phyloP scores from a whole-genome alignment of 805 yeast genomes.

The Candida maris region DNA sequence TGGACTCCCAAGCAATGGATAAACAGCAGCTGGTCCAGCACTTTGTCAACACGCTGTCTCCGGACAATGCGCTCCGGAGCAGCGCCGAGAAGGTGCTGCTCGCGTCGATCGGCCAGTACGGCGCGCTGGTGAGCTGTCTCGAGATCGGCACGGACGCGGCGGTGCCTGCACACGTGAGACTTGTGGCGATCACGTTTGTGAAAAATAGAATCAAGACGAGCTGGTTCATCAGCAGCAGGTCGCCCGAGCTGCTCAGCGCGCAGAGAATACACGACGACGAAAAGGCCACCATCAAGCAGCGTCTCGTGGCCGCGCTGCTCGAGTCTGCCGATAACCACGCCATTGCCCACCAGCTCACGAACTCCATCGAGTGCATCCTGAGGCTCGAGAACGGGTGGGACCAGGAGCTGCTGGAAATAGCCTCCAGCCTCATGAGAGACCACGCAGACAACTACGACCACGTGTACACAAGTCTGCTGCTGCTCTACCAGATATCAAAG shows the following conservation, averaged over 20 bases:
- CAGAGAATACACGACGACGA: conserved; percentile 45
- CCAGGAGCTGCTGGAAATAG: conserved; percentile 45
- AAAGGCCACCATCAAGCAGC: conserved; percentile 59
- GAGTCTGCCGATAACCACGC: conserved; percentile 37
- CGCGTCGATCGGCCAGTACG: conserved; percentile 40
- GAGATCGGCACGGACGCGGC: conserved; percentile 38
- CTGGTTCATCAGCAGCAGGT: conserved; percentile 47
- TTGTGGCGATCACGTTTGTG: conserved; percentile 78
- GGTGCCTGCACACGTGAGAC: conserved; percentile 47
- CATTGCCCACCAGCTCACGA: conserved; percentile 54
- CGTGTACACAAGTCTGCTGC: conserved; percentile 62
- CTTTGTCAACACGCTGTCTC: conserved; percentile 47
- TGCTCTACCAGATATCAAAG: conserved; percentile 67
- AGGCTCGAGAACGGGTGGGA: conserved; percentile 47
- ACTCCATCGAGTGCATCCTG: conserved; percentile 53
- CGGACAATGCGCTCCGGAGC: conserved; percentile 39
- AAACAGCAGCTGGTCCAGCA: conserved; percentile 41
- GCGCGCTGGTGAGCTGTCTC: conserved; percentile 42
- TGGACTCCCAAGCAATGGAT: conserved; percentile 41
- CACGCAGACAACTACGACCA: conserved; percentile 38
- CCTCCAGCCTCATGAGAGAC: conserved; percentile 42
- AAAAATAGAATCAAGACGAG: conserved; percentile 66
- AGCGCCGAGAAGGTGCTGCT: conserved; percentile 42
- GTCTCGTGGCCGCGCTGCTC: conserved; percentile 58
- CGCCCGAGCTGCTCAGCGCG: conserved; percentile 17